phyloP scores from a whole-genome alignment of 176 grass and related monocot species.

The Luzula sylvatica region DNA sequence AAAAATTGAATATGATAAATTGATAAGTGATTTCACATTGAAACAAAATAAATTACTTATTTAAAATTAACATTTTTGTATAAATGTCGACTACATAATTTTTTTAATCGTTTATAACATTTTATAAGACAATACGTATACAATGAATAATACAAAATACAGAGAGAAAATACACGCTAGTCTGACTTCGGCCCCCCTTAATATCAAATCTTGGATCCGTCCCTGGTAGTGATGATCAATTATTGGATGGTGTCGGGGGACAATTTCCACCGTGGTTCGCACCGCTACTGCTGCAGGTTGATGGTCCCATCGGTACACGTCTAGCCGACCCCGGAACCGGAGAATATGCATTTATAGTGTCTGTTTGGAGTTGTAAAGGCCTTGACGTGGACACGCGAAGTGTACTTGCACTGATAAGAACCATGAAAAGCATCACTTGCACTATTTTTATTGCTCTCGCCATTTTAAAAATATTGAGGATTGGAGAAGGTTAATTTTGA shows the following conservation, averaged over 20 bases:
- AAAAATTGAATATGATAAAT: too few species aligned
- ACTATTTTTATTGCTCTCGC: conserved; percentile 3
- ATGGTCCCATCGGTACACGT: not conserved
- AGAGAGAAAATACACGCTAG: too few species aligned
- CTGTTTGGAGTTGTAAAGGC: not conserved
- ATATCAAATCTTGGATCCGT: too few species aligned
- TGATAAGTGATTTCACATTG: too few species aligned
- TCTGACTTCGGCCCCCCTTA: too few species aligned
- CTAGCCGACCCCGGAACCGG: not conserved
- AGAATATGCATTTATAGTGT: not conserved
- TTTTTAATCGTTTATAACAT: too few species aligned
- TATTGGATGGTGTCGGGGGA: not conserved
- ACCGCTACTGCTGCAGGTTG: not conserved
- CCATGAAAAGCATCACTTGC: not conserved
- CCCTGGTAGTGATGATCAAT: too few species aligned
- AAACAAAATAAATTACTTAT: too few species aligned
- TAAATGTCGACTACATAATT: too few species aligned
- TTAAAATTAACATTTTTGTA: too few species aligned
- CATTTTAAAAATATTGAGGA: not conserved
- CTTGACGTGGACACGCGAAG: not conserved
- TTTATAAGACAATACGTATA: too few species aligned
- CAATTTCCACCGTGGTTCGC: not conserved
- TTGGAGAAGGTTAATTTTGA: not conserved
- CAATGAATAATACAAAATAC: too few species aligned
- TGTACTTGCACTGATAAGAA: not conserved